Evolutionary conservation across 1,139 yeast species (phyloP).

Genomic region (Suhomyces chickasaworum): DNA sequence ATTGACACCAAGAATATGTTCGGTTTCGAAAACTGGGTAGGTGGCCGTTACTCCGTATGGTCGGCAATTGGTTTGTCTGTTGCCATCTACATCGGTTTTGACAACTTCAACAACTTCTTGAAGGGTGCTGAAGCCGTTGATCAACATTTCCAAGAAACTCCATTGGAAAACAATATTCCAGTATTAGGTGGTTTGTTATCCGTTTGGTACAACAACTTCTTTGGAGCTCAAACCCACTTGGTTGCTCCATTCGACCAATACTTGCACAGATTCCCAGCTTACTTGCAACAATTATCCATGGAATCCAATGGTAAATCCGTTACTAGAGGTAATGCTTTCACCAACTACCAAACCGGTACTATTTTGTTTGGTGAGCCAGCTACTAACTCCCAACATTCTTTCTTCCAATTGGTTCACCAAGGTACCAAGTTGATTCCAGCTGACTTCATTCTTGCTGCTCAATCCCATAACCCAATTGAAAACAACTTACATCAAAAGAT

Average conservation of each 20-base stretch:
- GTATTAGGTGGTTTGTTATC: constrained; percentile 88
- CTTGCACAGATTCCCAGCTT: constrained; percentile 98
- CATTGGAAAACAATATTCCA: constrained; percentile 90
- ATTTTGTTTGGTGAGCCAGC: constrained; percentile 98
- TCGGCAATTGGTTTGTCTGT: constrained; percentile 96
- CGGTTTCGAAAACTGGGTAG: constrained; percentile 98
- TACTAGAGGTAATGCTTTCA: constrained; percentile 85
- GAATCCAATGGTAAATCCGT: constrained; percentile 98
- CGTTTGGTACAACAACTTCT: constrained; percentile 98
- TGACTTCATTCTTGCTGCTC: constrained; percentile 94
- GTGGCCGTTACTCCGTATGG: constrained; percentile 99
- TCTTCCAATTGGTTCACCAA: constrained; percentile 99
- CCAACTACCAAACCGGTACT: constrained; percentile 93
- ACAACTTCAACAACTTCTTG: constrained; percentile 85
- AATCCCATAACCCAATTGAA: constrained; percentile 97
- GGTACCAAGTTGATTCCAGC: constrained; percentile 97
- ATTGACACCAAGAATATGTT: constrained; percentile 98
- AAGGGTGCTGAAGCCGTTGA: constrained; percentile 98
- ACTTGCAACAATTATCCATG: constrained; percentile 97
- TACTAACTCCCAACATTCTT: constrained; percentile 97
- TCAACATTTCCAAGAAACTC: constrained; percentile 80
- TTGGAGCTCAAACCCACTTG: constrained; percentile 95
- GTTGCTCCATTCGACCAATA: constrained; percentile 99
- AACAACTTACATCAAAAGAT: constrained; percentile 91
- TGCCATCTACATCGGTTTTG: constrained; percentile 92